These are phyloP conservation scores for Colletotrichum agaves DNA, from an alignment of 2,329 filamentous ascomycete species.

Conservation along the genomic window DNA sequence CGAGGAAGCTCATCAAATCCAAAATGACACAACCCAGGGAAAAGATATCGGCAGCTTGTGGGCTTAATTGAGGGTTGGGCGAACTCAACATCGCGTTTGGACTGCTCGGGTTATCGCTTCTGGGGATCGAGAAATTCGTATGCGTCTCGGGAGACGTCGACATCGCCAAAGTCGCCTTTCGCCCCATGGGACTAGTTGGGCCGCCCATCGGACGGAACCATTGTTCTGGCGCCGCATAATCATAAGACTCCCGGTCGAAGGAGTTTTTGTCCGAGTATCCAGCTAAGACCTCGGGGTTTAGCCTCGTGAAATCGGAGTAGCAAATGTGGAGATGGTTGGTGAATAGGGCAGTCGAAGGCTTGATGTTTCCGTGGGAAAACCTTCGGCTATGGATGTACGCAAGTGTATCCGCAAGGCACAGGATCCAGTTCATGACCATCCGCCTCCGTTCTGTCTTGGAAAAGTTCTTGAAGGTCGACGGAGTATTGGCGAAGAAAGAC, in stretches of 20 bases:
- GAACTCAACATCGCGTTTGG: conserved; percentile 49
- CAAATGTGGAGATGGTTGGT: conserved; percentile 73
- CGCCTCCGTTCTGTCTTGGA: conserved; percentile 68
- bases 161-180: conserved; percentile 47
- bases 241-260: conserved; percentile 76
- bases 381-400: conserved; percentile 74
- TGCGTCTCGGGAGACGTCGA: conserved; percentile 50
- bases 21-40: conserved; percentile 78
- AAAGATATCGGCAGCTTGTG: conserved; percentile 75
- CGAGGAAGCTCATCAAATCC: conserved; percentile 75
- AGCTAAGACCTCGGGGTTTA: conserved; percentile 53
- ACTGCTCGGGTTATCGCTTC: conserved; percentile 44
- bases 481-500: conserved; percentile 72
- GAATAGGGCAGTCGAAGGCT: conserved; percentile 76
- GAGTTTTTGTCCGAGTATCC: conserved; percentile 50
- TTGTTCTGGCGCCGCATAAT: conserved; percentile 78
- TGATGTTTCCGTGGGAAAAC: conserved; percentile 74
- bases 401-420: conserved; percentile 76
- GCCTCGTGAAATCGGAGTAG: conserved; percentile 69
- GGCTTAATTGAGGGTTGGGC: conserved; percentile 58
- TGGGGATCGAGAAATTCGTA: conserved; percentile 51
- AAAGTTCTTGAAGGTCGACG: conserved; percentile 70
- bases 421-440: conserved; percentile 77
- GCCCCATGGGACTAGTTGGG: conserved; percentile 47
- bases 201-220: conserved; percentile 57